Percentiles rank a stretch among this genome's conserved stretches.
phyloP scores from a whole-genome alignment of 805 yeast species.

The Yarrowia bubula region DNA sequence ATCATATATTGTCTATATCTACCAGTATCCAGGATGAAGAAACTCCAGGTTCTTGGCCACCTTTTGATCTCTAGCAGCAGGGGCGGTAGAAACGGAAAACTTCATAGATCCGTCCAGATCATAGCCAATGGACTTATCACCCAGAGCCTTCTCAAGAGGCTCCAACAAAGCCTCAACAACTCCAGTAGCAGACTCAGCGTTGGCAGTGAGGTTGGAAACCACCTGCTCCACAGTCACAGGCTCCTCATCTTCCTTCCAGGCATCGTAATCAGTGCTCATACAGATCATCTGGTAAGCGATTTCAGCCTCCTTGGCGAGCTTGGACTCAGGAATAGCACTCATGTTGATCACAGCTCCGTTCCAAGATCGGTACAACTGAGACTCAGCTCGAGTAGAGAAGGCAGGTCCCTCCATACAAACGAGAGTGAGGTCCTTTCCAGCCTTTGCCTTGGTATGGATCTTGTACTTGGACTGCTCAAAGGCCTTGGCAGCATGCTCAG shows the following conservation, averaged over 20 bases:
- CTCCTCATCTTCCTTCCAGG: slow-evolving; percentile 94
- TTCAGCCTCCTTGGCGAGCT: slow-evolving; percentile 96
- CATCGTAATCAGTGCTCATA: slow-evolving; percentile 98
- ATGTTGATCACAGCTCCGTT: slow-evolving; percentile 96
- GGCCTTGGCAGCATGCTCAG: slow-evolving; percentile 44
- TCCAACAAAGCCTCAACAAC: slow-evolving; percentile 70
- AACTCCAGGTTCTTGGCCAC: slow-evolving; percentile 77
- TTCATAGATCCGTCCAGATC: slow-evolving; percentile 75
- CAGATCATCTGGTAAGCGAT: slow-evolving; percentile 96
- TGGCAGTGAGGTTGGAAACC: slow-evolving; percentile 83
- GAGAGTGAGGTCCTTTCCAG: slow-evolving; percentile 73
- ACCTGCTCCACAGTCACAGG: slow-evolving; percentile 98
- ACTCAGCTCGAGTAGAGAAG: slow-evolving; percentile 95
- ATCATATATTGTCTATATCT: neutral
- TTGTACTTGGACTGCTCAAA: slow-evolving; percentile 43
- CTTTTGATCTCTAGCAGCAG: slow-evolving; percentile 68
- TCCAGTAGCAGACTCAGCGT: slow-evolving; percentile 78
- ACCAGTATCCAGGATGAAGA: slow-evolving; percentile 89
- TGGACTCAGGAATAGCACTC: slow-evolving; percentile 97
- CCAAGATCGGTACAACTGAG: slow-evolving; percentile 77
- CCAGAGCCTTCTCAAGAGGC: slow-evolving; percentile 57
- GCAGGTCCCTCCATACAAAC: slow-evolving; percentile 99
- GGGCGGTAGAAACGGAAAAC: slow-evolving; percentile 73
- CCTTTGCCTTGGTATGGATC: slow-evolving; percentile 66
- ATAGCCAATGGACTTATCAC: slow-evolving; percentile 61